These are phyloP conservation scores for Thielaviopsis ethacetica DNA, from an alignment of 2,329 filamentous ascomycete species.

Conservation along the genomic window DNA sequence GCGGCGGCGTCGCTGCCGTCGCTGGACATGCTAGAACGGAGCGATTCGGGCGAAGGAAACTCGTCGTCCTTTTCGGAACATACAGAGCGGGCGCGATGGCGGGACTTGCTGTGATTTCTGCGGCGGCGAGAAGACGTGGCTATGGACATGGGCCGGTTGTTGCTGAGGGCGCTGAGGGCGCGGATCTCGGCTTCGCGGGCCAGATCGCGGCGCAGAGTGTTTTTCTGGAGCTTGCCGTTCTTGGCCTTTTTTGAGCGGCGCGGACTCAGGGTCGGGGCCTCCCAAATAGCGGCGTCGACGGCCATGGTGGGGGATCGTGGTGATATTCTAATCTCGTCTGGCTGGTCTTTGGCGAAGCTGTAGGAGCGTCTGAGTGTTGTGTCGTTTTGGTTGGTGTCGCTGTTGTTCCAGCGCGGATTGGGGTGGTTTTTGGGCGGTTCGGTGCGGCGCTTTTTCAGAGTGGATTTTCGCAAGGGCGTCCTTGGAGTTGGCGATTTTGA, in stretches of 20 bases:
- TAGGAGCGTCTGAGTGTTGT: constrained; percentile 31
- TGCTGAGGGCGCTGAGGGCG: constrained; percentile 55
- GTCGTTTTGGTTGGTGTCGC: background rate
- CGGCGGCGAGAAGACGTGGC: constrained; percentile 41
- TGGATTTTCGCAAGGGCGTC: constrained; percentile 14
- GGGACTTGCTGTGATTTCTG: constrained; percentile 40
- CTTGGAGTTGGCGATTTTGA: constrained; percentile 15
- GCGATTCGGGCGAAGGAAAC: constrained; percentile 53
- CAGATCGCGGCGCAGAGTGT: constrained; percentile 30
- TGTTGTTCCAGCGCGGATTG: constrained; percentile 15
- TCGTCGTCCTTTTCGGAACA: constrained; percentile 32
- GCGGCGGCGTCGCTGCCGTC: constrained; percentile 53
- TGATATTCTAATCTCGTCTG: constrained; percentile 34
- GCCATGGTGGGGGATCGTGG: constrained; percentile 12
- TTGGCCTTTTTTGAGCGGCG: constrained; percentile 2
- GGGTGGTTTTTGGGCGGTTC: constrained; percentile 28
- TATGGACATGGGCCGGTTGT: constrained; percentile 29
- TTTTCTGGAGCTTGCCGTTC: constrained; percentile 5
- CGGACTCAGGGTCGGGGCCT: constrained; percentile 9
- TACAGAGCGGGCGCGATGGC: constrained; percentile 45
- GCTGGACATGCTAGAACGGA: constrained; percentile 61
- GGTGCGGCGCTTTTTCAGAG: constrained; percentile 26
- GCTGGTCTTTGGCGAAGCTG: constrained; percentile 45
- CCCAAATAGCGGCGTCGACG: constrained; percentile 7
- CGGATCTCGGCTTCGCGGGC: constrained; percentile 77